Evolutionary conservation across 2,329 filamentous ascomycete genomes (phyloP).

Genomic region (Alternaria angustiovoidea): DNA sequence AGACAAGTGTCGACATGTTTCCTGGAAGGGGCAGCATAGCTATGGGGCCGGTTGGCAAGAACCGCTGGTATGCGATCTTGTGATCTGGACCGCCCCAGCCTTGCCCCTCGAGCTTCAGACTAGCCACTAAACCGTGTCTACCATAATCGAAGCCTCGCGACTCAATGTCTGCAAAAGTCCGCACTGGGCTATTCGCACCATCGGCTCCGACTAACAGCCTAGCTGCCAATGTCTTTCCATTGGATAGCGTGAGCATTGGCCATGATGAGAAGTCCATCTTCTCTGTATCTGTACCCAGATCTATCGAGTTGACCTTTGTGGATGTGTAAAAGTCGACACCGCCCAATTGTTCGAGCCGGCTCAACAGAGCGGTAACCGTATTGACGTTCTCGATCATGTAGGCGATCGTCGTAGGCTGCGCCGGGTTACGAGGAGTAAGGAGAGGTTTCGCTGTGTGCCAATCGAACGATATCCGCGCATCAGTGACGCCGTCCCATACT

Average conservation of each 20-base stretch:
- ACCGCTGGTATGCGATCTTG: slow-evolving; percentile 92
- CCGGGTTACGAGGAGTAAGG: slow-evolving; percentile 52
- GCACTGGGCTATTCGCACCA: slow-evolving; percentile 92
- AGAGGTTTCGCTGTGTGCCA: slow-evolving; percentile 62
- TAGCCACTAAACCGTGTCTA: slow-evolving; percentile 90
- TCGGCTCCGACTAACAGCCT: slow-evolving; percentile 91
- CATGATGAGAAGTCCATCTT: slow-evolving; percentile 82
- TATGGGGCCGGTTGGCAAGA: slow-evolving; percentile 89
- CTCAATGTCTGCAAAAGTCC: slow-evolving; percentile 85
- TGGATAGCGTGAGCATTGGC: slow-evolving; percentile 81
- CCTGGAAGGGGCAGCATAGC: slow-evolving; percentile 90
- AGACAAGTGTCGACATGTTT: slow-evolving; percentile 84
- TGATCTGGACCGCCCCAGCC: slow-evolving; percentile 51
- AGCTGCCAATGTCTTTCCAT: slow-evolving; percentile 74
- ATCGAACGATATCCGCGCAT: slow-evolving; percentile 88
- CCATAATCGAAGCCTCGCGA: slow-evolving; percentile 93
- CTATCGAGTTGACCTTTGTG: slow-evolving; percentile 80
- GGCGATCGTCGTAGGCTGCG: slow-evolving; percentile 71
- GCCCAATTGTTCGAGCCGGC: slow-evolving; percentile 73
- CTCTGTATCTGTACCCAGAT: slow-evolving; percentile 71
- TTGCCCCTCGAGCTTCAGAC: slow-evolving; percentile 72
- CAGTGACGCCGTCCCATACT: slow-evolving; percentile 95
- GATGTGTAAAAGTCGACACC: slow-evolving; percentile 75
- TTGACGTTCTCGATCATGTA: slow-evolving; percentile 98
- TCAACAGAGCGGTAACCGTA: slow-evolving; percentile 78